A percentile compares a stretch with the other conserved stretches of the same genome.
Evolutionary conservation across 495 filamentous ascomycete genomes (phyloP).

Genomic region (Penicillium canariense): DNA sequence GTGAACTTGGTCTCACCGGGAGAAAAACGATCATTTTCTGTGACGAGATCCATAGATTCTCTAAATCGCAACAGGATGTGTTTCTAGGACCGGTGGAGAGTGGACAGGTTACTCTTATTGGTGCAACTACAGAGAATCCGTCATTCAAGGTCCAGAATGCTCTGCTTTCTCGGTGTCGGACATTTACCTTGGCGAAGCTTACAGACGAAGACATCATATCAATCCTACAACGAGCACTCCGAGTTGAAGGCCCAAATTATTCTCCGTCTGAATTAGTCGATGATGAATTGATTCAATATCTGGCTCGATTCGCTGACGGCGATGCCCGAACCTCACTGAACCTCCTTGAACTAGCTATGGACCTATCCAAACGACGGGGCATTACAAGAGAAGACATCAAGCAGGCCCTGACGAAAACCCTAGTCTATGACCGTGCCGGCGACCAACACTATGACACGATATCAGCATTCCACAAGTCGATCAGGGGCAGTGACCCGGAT

Average conservation of each 20-base stretch:
- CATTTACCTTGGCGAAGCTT: slow-evolving; percentile 79
- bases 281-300: slow-evolving; percentile 71
- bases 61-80: slow-evolving; percentile 90
- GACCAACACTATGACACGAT: slow-evolving; percentile 96
- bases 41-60: slow-evolving; percentile 95
- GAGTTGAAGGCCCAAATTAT: slow-evolving; percentile 56
- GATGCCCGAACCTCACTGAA: slow-evolving; percentile 93
- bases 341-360: slow-evolving; percentile 82
- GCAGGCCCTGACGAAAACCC: slow-evolving; percentile 75
- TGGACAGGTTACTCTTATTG: slow-evolving; percentile 87
- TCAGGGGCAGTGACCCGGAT: slow-evolving; percentile 82
- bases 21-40: slow-evolving; percentile 95
- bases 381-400: slow-evolving; percentile 70
- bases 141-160: slow-evolving; percentile 91
- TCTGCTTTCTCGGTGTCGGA: slow-evolving; percentile 83
- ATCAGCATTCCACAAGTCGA: slow-evolving; percentile 93
- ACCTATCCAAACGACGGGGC: slow-evolving; percentile 50
- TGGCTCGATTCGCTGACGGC: slow-evolving; percentile 82
- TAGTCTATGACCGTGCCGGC: slow-evolving; percentile 91
- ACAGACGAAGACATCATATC: slow-evolving; percentile 63
- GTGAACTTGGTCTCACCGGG: slow-evolving; percentile 77
- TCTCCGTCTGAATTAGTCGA: slow-evolving; percentile 64
- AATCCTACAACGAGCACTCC: slow-evolving; percentile 74
- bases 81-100: slow-evolving; percentile 92
- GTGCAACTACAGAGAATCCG: slow-evolving; percentile 95